Evolutionary conservation across 176 grass and related monocot genomes (phyloP), one percentile per base, ranked within the genome.

Genomic region (Aegilops sharonensis): DNA sequence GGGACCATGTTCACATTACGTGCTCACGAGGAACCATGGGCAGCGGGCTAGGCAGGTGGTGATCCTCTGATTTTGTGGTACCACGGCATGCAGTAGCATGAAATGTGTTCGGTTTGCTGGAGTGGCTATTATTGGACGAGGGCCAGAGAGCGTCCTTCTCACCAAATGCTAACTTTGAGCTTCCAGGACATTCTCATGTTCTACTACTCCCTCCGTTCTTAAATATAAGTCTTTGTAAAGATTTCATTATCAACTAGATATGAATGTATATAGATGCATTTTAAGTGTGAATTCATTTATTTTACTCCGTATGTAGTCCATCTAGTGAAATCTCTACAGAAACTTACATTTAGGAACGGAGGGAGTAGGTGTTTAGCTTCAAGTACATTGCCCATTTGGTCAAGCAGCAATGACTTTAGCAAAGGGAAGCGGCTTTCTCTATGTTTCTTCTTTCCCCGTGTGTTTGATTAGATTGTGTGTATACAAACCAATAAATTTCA

Each of bases 361-460:
- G 25, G 25, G 25, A 25, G 25, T 25, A 14, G 6, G 59, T 30
- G 27, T 2, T 21, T 4, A 50, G 35, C 21, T 48, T 23, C 9
- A 73, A 43, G 37, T 37, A 25, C 13, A 43, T 25, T 43, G 37
- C 5, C 21, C 30, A 62, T 77, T 4, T 64, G 63, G 11, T 86
- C 71, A 77, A 82, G 83, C 63, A 69, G 77, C 83, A 77, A 82
- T 11, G 83, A 82, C 36, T 24, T 24, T n/a, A 45, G 6, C 4
- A 18, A 72, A 64, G 72, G 6, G 34, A n/a, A 25, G 2, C 18
- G 18, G 1, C 52, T 78, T 8, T 54, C 52, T 36, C 8, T 69
- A 14, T 47, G 45, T 12, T 54, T 13, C 1, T 18, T 57, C 25
- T 67, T 9, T 3, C 15, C 4, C 60, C 65, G 9, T 17, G 34